Evolutionary conservation across 75 land plant genomes (phyloP).

Genomic region (Chamaecyparis obtusa): DNA sequence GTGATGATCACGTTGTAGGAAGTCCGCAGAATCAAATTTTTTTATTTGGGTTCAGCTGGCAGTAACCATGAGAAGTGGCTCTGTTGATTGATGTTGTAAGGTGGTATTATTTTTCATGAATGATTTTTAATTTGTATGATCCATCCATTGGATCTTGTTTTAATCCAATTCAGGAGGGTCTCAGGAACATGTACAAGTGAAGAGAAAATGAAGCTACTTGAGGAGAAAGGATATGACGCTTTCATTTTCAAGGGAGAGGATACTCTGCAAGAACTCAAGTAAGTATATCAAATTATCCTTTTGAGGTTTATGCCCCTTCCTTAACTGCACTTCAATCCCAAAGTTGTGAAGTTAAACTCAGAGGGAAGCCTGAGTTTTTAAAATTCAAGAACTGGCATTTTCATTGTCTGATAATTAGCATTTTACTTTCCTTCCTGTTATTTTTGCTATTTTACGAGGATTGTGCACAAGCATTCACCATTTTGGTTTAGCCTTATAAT

Average conservation of each 20-base stretch:
- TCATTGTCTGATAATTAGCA: background rate
- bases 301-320: background rate
- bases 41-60: background rate
- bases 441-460: background rate
- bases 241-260: conserved; percentile 36
- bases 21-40: background rate
- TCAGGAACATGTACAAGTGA: conserved; percentile 60
- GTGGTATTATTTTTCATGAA: background rate
- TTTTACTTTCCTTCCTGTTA: background rate
- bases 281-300: background rate
- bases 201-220: conserved; percentile 43
- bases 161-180: conserved; percentile 38
- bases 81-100: background rate
- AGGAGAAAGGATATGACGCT: conserved; percentile 44
- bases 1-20: background rate
- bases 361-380: background rate
- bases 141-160: background rate
- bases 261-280: background rate
- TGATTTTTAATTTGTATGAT: background rate
- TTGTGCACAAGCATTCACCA: background rate
- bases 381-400: background rate
- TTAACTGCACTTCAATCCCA: background rate
- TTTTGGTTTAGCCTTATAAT: background rate
- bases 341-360: background rate
- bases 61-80: background rate